phyloP scores from a whole-genome alignment of 2,329 filamentous ascomycete genomes.

The Hymenoscyphus salicellus region DNA sequence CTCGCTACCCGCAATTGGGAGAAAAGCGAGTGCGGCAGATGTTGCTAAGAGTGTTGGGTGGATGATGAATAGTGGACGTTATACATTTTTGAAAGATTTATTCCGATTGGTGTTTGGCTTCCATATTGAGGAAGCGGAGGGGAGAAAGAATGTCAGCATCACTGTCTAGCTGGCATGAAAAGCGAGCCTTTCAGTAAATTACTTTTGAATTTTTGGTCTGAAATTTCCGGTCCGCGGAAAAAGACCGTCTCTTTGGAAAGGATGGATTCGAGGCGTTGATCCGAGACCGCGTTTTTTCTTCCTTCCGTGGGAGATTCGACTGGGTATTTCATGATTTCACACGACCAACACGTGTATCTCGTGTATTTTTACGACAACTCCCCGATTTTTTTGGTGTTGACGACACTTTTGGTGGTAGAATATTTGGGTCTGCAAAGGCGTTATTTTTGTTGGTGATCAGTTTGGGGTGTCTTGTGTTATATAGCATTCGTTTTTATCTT shows the following conservation, averaged over 20 bases:
- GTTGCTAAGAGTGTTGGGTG: constrained; percentile 75
- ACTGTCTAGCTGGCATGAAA: constrained; percentile 42
- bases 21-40: constrained; percentile 65
- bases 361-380: neutral
- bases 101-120: constrained; percentile 85
- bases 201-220: neutral
- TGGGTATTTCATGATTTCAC: neutral
- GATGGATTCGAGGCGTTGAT: neutral
- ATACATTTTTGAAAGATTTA: constrained; percentile 76
- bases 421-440: constrained; percentile 15
- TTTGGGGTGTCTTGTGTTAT: constrained; percentile 10
- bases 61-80: constrained; percentile 70
- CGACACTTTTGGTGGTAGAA: constrained; percentile 2
- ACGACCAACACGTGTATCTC: no score
- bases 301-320: neutral
- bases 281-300: neutral
- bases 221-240: neutral
- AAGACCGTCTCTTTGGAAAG: neutral
- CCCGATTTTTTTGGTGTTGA: neutral
- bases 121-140: constrained; percentile 71
- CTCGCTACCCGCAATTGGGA: constrained; percentile 55
- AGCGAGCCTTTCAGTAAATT: neutral
- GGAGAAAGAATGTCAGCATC: constrained; percentile 63
- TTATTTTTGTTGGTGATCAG: constrained; percentile 6
- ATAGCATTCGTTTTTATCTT: constrained; percentile 18